Base-by-base conservation (phyloP, 495 filamentous ascomycete species). In the Penicillium macrosclerotiorum region DNA sequence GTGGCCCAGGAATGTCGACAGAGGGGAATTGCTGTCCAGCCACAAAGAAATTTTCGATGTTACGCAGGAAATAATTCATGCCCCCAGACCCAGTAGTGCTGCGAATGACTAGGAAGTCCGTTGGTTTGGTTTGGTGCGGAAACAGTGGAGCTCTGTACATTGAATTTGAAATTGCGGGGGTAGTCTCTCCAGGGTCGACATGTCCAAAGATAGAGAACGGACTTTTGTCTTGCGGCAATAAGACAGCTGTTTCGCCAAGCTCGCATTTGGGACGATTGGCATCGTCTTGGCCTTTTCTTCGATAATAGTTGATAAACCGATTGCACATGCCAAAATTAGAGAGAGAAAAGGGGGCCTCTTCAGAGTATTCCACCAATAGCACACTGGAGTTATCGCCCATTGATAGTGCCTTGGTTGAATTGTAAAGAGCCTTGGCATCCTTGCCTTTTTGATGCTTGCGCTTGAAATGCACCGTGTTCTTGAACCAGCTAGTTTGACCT, bases 271-370 rank as follows among this genome's bases (percentile, higher is more conserved):
- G 87, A 3, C 87, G 78, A 11, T 81, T 79, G 29, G 78, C 74
- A 59, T 94, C 90, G 19, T 91, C 88, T 22, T 77, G 78, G 54
- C 86, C 85, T 59, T 88, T 93, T 24, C 90, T 84, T 12, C 93
- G 85, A 60, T 96, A 96, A 68, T 96, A 97, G 57, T 97, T 96
- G 68, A 97, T 86, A 30, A 97, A 80, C 30, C 88, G 85, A 61
- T 82, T 92, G 38, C 89, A 92, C 93, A 99, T 99, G 48, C 91
- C 93, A 52, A 96, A 92, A 64, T 95, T 94, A 6, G 93, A 96
- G 49, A 99, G 74, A 45, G 91, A 86, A 9, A 81, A 86, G 1
- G 93, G 93, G 42, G 87, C 86, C 63, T 97, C 89, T 61, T 99
- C 93, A 8, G 89, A 93, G 66, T 97, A 97, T 68, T 99, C 93